Base-by-base conservation (phyloP, 2,329 filamentous ascomycete genomes). In the Curvularia hawaiiensis region DNA sequence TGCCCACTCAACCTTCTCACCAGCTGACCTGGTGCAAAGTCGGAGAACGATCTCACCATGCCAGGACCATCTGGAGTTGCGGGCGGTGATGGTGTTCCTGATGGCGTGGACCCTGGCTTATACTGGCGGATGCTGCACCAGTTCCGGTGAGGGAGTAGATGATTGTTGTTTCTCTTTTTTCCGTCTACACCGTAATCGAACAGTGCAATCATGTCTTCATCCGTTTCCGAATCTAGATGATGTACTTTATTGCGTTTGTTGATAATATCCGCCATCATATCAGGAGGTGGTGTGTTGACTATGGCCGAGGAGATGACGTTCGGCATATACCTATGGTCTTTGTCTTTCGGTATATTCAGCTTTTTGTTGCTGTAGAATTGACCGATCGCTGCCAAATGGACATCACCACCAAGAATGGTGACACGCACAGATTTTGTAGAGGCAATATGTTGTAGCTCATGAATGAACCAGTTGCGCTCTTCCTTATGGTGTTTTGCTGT, bases 291-390 rank as follows among this genome's bases (percentile, higher is more conserved):
- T 14, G 90, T 88, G 72, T 99, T 97, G 67, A 90, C 94, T 72
- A 99, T 98, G 12, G 93, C 92, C 0, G 93, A 97, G 1, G 92
- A 96, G 65, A 98, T 88, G 58, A 99, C 80, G 69, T 99, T 99
- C 4, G 92, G 91, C 90, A 99, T 99, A 74, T 99, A 99, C 60
- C 95, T 85, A 70, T 95, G 93, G 74, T 99, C 95, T 64, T 88
- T 88, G 77, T 98, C 91, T 76, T 97, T 98, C 3, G 90, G 81
- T 31, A 97, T 80, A 20, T 72, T 70, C 59, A 72, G 59, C 75
- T 92, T 95, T 14, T 92, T 88, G 72, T 96, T 96, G 10, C 91
- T 95, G 78, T 94, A 97, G 78, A 99, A 98, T 66, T 97, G 93
- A 2, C 95, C 95, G 39, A 97, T 85, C 9, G 92, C 95, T 12